Conservation (phyloP, 2,329 filamentous ascomycete species). For the Cytospora schulzeri region DNA sequence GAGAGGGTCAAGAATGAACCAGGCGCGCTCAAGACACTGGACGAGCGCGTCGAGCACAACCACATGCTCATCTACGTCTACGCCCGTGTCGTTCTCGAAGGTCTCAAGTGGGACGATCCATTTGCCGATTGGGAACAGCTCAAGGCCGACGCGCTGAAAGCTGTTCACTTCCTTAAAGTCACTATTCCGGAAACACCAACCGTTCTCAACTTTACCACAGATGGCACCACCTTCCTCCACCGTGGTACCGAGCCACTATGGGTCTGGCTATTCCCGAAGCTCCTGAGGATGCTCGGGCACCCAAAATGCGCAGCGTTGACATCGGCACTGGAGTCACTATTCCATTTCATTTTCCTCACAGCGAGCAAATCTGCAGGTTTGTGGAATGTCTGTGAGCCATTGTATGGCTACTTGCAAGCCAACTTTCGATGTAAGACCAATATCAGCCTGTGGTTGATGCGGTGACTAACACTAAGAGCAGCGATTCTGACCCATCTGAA, state of each 20-base stretch:
- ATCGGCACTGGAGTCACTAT: constrained; percentile 55
- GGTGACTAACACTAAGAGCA: constrained; percentile 21
- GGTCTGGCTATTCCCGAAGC: constrained; percentile 63
- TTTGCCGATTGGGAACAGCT: constrained; percentile 61
- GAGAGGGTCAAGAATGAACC: constrained; percentile 56
- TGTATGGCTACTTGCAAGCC: constrained; percentile 53
- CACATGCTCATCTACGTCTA: constrained; percentile 86
- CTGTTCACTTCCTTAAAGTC: constrained; percentile 74
- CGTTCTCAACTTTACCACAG: constrained; percentile 57
- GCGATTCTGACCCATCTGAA: constrained; percentile 31
- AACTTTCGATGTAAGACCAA: constrained; percentile 47
- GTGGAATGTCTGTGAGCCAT: constrained; percentile 49
- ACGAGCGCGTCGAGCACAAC: constrained; percentile 74
- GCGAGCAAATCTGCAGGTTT: constrained; percentile 47
- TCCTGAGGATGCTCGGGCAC: constrained; percentile 60
- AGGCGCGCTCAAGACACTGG: constrained; percentile 57
- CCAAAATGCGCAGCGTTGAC: constrained; percentile 49
- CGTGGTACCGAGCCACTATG: constrained; percentile 65
- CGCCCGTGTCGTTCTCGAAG: constrained; percentile 75
- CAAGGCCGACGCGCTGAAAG: constrained; percentile 65
- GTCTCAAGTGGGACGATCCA: constrained; percentile 67
- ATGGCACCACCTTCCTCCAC: constrained; percentile 47
- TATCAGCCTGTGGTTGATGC: constrained; percentile 30
- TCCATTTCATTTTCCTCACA: constrained; percentile 51
- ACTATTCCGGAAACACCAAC: constrained; percentile 75